These are phyloP conservation scores for Nemania sp. DNA, from an alignment of 2,329 filamentous ascomycete genomes.

Conservation along the genomic window DNA sequence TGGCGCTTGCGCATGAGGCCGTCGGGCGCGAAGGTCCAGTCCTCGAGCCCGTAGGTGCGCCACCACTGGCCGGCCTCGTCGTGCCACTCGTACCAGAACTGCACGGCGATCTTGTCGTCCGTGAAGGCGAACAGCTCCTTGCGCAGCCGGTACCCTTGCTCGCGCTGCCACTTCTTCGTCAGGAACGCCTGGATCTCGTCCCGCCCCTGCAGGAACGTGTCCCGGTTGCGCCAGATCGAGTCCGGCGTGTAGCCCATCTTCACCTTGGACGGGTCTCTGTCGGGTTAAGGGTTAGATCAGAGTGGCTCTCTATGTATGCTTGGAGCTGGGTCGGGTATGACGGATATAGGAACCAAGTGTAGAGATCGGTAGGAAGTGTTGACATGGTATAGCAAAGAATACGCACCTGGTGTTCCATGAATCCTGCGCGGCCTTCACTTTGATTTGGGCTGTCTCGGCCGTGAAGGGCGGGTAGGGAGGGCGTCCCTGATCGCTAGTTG, in stretches of 20 bases:
- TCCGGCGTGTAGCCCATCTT: slow-evolving; percentile 75
- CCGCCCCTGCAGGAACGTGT: slow-evolving; percentile 69
- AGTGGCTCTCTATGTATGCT: too few species aligned
- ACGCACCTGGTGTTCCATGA: slow-evolving; percentile 76
- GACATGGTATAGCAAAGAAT: neutral
- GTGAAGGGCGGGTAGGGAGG: slow-evolving; percentile 73
- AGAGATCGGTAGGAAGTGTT: neutral
- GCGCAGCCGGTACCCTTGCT: slow-evolving; percentile 71
- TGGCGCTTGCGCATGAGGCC: slow-evolving; percentile 73
- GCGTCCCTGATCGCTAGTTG: slow-evolving; percentile 27
- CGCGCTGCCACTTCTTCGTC: slow-evolving; percentile 72
- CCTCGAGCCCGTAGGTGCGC: slow-evolving; percentile 82
- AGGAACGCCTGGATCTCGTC: slow-evolving; percentile 70
- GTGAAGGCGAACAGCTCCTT: slow-evolving; percentile 83
- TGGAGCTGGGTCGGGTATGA: too few species aligned
- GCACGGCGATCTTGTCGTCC: slow-evolving; percentile 73
- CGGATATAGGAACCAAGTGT: too few species aligned
- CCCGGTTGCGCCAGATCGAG: slow-evolving; percentile 80
- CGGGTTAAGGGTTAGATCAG: too few species aligned
- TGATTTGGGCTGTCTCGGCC: slow-evolving; percentile 67
- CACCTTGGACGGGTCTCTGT: slow-evolving; percentile 66
- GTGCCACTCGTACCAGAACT: slow-evolving; percentile 88
- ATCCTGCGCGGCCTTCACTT: slow-evolving; percentile 84
- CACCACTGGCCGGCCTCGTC: slow-evolving; percentile 76
- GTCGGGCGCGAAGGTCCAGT: slow-evolving; percentile 74